Conservation (phyloP, 495 filamentous ascomycete species). For the Diplogelasinospora grovesii region DNA sequence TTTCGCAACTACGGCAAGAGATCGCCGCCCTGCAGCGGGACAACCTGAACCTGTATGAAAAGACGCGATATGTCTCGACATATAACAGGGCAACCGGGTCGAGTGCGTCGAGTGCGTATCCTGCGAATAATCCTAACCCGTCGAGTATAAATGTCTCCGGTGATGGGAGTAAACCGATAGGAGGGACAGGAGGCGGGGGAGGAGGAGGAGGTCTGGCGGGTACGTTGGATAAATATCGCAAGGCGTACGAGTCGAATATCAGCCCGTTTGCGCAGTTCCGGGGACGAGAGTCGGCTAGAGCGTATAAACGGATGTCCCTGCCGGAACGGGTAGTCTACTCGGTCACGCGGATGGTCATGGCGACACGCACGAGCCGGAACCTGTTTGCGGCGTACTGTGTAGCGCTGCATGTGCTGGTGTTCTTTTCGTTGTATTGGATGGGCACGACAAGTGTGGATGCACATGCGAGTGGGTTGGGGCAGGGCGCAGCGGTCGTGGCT, state of each 20-base stretch:
- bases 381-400: slow-evolving; percentile 94
- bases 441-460: slow-evolving; percentile 46
- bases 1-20: slow-evolving; percentile 85
- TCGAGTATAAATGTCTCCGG: slow-evolving; percentile 56
- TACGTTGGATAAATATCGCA: slow-evolving; percentile 86
- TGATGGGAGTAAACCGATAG: too few species aligned
- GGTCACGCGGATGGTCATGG: slow-evolving; percentile 82
- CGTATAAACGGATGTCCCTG: slow-evolving; percentile 91
- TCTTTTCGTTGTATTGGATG: slow-evolving; percentile 79
- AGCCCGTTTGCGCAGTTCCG: slow-evolving; percentile 94
- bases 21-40: slow-evolving; percentile 90
- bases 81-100: slow-evolving; percentile 66
- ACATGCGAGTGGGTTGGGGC: slow-evolving; percentile 28
- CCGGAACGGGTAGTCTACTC: slow-evolving; percentile 88
- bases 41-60: slow-evolving; percentile 95
- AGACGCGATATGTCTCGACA: slow-evolving; percentile 90
- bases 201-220: too few species aligned
- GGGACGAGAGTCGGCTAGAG: slow-evolving; percentile 81
- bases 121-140: slow-evolving; percentile 67
- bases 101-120: slow-evolving; percentile 66
- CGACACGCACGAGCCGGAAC: slow-evolving; percentile 83
- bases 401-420: slow-evolving; percentile 78
- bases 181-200: too few species aligned
- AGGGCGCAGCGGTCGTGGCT: slow-evolving; percentile 25
- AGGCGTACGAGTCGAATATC: slow-evolving; percentile 89